These are phyloP conservation scores for Euphorbia peplus DNA, from an alignment of 345 rosid genomes.

Conservation along the genomic window DNA sequence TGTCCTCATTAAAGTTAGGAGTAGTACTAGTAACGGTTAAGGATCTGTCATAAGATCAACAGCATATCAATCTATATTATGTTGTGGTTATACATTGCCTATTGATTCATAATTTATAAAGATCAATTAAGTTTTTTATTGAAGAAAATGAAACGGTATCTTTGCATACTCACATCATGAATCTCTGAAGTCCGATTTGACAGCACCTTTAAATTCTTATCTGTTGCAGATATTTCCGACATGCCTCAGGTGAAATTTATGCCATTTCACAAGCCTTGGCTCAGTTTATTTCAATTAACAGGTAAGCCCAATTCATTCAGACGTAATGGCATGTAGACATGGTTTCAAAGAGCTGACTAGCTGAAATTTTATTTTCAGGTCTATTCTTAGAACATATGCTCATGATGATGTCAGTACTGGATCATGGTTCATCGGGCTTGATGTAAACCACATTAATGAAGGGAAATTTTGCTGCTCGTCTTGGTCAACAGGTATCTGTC, in stretches of 20 bases:
- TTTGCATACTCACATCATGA: not conserved
- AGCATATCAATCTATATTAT: not conserved
- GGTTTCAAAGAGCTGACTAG: not conserved
- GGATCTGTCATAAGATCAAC: not conserved
- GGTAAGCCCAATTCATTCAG: conserved; percentile 28
- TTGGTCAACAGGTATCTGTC: conserved; percentile 61
- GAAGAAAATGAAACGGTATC: not conserved
- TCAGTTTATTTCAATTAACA: conserved; percentile 63
- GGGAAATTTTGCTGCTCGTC: conserved; percentile 71
- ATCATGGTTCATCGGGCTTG: conserved; percentile 72
- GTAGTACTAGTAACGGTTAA: no score
- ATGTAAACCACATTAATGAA: conserved; percentile 54
- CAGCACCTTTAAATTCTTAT: conserved; percentile 2
- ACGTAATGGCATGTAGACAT: not conserved
- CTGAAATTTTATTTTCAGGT: conserved; percentile 29
- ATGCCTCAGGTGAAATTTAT: conserved; percentile 79
- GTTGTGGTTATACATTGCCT: not conserved
- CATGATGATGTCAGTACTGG: conserved; percentile 76
- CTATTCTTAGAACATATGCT: conserved; percentile 55
- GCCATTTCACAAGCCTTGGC: conserved; percentile 66
- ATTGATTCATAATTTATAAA: no score
- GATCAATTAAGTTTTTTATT: not conserved
- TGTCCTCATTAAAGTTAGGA: not conserved
- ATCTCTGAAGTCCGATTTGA: not conserved
- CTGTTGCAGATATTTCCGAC: conserved; percentile 61